Evolutionary conservation across 352 stramenopile species (phyloP).

Genomic region (Phytophthora quininea): DNA sequence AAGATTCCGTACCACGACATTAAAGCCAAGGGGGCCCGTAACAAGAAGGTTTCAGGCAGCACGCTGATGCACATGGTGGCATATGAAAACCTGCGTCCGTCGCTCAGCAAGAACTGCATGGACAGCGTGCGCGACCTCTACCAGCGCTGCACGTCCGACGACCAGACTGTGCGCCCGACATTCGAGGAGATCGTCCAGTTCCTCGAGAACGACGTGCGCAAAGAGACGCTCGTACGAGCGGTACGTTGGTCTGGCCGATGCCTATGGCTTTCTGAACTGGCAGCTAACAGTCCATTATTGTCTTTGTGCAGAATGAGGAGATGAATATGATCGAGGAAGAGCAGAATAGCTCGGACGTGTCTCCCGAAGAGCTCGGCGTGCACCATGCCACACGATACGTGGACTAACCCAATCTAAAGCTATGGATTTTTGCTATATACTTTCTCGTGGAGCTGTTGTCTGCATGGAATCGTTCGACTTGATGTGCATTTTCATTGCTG

Average conservation of each 20-base stretch:
- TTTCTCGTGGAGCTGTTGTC: background rate
- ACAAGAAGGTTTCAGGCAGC: conserved; percentile 87
- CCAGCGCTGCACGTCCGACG: conserved; percentile 78
- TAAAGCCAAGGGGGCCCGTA: conserved; percentile 79
- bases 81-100: conserved; percentile 88
- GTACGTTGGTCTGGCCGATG: conserved; percentile 44
- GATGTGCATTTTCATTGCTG: conserved; percentile 2
- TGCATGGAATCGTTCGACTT: background rate
- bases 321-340: conserved; percentile 44
- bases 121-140: conserved; percentile 82
- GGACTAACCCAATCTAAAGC: conserved; percentile 54
- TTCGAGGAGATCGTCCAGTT: conserved; percentile 89
- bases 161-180: conserved; percentile 75
- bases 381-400: conserved; percentile 85
- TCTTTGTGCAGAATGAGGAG: conserved; percentile 46
- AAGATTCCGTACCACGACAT: conserved; percentile 91
- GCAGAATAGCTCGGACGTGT: conserved; percentile 46
- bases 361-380: conserved; percentile 83
- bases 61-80: conserved; percentile 91
- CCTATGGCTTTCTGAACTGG: conserved; percentile 6
- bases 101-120: conserved; percentile 85
- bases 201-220: conserved; percentile 85
- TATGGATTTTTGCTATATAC: conserved; percentile 13
- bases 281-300: conserved; percentile 19
- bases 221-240: conserved; percentile 83